Base-by-base conservation (phyloP, 2,329 filamentous ascomycete genomes). In the Talaromyces sp. region DNA sequence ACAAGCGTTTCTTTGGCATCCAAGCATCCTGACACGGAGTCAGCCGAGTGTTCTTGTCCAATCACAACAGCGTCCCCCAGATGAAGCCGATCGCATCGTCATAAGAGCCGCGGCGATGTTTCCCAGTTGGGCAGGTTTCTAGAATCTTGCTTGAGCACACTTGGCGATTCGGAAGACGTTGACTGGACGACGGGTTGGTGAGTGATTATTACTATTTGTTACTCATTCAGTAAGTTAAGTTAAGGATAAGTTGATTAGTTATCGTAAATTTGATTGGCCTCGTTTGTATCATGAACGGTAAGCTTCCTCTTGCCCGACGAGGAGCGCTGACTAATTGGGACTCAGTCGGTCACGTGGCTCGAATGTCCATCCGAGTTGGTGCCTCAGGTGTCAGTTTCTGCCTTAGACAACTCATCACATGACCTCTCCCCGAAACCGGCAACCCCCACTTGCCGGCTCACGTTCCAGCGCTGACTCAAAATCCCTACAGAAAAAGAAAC, bases 361-460 rank as follows among this genome's bases (percentile, higher is more conserved):
- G 50, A 7, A 19, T 37, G 17, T 35, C 31, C 27, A 5, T 27
- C n/a, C 25, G 47, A n/a, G 19, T 7, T 3, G 17, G 22, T 54
- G 47, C 60, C 60, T 54, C 60, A 62, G 60, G 47, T 54, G 60
- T 52, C 47, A 3, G 17, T 43, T 27, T 25, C 22, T 31, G 57
- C 56, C 22, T 60, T 27, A 17, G 27, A 39, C 4, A 15, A 3
- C 10, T 13, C 22, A 35, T 43, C 60, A 62, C 60, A 39, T 62
- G 60, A 62, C 25, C 33, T 25, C 10, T 45, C 62, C 54, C 62
- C 62, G 62, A 64, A 58, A 64, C 56, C 62, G 62, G 62, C 47
- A 50, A 60, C 47, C 62, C 54, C 57, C 57, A 59, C 54, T 41
- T 39, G 47, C 47, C 31, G 52, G 31, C 33, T 56, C 52, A 10